Conservation (phyloP, 306 rosid species). For the Dryas alaskensis region DNA sequence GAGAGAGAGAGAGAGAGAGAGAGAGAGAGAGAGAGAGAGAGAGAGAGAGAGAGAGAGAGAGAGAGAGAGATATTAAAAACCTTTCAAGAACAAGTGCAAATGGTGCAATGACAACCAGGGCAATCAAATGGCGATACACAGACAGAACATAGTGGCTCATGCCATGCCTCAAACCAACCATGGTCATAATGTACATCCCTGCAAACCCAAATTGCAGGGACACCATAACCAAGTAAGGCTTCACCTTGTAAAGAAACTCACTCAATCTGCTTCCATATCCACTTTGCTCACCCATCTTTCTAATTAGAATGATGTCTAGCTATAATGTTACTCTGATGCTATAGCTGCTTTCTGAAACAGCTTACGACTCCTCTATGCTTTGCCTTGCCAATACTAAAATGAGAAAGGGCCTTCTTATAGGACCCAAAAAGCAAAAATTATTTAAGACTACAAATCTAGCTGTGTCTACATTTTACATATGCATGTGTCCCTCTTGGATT, state of each 20-base stretch:
- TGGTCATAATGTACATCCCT: slow-evolving; percentile 90
- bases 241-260: slow-evolving; percentile 42
- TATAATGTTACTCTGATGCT: neutral
- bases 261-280: neutral
- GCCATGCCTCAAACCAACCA: slow-evolving; percentile 79
- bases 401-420: slow-evolving; percentile 15
- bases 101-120: slow-evolving; percentile 81
- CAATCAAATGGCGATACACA: slow-evolving; percentile 88
- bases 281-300: slow-evolving; percentile 12
- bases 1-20: neutral
- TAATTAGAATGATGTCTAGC: neutral
- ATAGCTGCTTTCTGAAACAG: neutral
- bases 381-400: neutral
- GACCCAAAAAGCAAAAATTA: neutral
- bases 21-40: too few relatives aligned
- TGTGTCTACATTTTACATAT: slow-evolving; percentile 5
- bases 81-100: slow-evolving; percentile 89
- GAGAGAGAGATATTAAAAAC: slow-evolving; percentile 25
- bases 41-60: too few relatives aligned
- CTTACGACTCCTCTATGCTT: neutral
- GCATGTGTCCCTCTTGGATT: neutral
- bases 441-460: neutral
- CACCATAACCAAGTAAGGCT: slow-evolving; percentile 86
- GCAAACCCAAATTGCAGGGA: slow-evolving; percentile 89
- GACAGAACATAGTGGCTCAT: slow-evolving; percentile 93